A percentile compares a stretch with the other conserved stretches of the same genome.
Conservation (phyloP, 2,329 filamentous ascomycete species). For the Paracorniculantispora psalliotae region DNA sequence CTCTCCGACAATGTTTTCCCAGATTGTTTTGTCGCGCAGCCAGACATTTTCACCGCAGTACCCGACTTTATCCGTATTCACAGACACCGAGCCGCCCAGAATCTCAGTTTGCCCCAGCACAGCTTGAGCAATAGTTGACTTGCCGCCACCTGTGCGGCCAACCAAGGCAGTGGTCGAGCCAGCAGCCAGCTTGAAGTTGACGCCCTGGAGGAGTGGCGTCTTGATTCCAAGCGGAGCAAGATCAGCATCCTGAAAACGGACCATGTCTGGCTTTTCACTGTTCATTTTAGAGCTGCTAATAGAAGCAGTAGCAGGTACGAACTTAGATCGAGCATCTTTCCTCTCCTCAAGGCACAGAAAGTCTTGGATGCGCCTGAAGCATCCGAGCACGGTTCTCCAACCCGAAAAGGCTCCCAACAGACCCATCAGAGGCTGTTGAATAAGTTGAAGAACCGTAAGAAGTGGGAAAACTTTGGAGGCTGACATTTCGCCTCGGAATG, state of each 20-base stretch:
- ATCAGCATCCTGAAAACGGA: not conserved
- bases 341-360: not conserved
- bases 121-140: not conserved
- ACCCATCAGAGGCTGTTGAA: not conserved
- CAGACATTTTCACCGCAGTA: not conserved
- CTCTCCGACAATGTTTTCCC: not conserved
- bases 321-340: not conserved
- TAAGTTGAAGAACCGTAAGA: not conserved
- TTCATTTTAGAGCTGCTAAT: not conserved
- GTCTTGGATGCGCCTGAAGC: not conserved
- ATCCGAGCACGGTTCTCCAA: not conserved
- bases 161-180: not conserved
- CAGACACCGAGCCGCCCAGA: not conserved
- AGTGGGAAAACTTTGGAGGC: not conserved
- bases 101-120: not conserved
- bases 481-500: not conserved
- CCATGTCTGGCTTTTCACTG: not conserved
- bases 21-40: not conserved
- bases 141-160: not conserved
- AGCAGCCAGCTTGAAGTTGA: not conserved
- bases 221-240: not conserved
- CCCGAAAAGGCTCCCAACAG: not conserved
- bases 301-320: not conserved
- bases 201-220: not conserved
- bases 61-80: not conserved